A percentile compares a stretch with the other conserved stretches of the same genome.
These are phyloP conservation scores for Penicillium arizonense DNA, from an alignment of 495 filamentous ascomycete species.

Conservation along the genomic window DNA sequence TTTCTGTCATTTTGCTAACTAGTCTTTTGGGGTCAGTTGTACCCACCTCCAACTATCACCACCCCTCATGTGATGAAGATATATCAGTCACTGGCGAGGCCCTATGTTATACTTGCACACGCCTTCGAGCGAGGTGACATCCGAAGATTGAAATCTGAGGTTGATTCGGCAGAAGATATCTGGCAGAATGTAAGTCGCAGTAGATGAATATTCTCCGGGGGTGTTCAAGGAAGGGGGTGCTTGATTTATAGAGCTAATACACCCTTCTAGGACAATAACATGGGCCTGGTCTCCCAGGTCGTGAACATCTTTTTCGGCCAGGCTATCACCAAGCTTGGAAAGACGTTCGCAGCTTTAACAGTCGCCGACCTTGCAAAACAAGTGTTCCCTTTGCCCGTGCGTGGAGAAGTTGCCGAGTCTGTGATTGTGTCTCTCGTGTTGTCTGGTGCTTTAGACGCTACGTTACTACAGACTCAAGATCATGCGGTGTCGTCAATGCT, in stretches of 20 bases:
- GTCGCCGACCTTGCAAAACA: slow-evolving; percentile 39
- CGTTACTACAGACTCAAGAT: slow-evolving; percentile 44
- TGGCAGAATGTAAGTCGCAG: slow-evolving; percentile 58
- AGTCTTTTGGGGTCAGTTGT: slow-evolving; percentile 24
- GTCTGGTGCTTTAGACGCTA: slow-evolving; percentile 54
- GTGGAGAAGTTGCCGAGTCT: slow-evolving; percentile 43
- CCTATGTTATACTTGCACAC: slow-evolving; percentile 67
- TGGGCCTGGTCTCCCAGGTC: slow-evolving; percentile 53
- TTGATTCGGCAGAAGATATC: slow-evolving; percentile 48
- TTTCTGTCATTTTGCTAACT: slow-evolving; percentile 10
- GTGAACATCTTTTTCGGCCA: slow-evolving; percentile 45
- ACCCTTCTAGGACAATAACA: slow-evolving; percentile 53
- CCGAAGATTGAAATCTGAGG: slow-evolving; percentile 56
- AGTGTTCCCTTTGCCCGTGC: slow-evolving; percentile 37
- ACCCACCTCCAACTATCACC: slow-evolving; percentile 42
- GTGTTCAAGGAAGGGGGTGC: not conserved
- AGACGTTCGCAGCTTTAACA: slow-evolving; percentile 47
- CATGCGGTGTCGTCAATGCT: slow-evolving; percentile 42
- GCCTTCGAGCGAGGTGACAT: slow-evolving; percentile 63
- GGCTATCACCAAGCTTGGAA: slow-evolving; percentile 41
- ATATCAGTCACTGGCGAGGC: slow-evolving; percentile 59
- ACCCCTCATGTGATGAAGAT: slow-evolving; percentile 50
- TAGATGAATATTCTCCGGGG: not conserved
- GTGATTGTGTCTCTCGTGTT: slow-evolving; percentile 54
- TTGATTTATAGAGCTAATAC: slow-evolving; percentile 6